A percentile compares a stretch with the other conserved stretches of the same genome.
Conservation (phyloP, 208 protist genomes). For the Trypanosoma melophagium region DNA sequence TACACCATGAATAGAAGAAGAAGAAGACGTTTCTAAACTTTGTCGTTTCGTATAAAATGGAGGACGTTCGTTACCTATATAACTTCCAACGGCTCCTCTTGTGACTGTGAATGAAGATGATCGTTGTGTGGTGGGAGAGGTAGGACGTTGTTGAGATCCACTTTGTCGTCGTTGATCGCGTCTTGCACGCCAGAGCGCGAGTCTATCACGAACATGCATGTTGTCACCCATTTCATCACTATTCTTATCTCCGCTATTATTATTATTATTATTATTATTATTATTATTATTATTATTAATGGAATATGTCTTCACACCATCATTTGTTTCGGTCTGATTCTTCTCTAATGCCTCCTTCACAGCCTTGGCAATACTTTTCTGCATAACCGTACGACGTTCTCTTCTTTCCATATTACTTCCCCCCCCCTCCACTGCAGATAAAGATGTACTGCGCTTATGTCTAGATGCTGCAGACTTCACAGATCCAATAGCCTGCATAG, state of each 20-base stretch:
- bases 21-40: too few species aligned
- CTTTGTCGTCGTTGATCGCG: conserved; percentile 28
- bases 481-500: conserved; percentile 22
- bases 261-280: not conserved
- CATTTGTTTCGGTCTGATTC: not conserved
- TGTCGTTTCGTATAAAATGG: not conserved
- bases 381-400: conserved; percentile 1
- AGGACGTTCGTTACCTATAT: not conserved
- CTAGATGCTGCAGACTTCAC: conserved; percentile 31
- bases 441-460: conserved; percentile 8
- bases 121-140: not conserved
- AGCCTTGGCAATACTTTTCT: conserved; percentile 1
- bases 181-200: conserved; percentile 52
- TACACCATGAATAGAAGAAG: too few species aligned
- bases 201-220: conserved; percentile 31
- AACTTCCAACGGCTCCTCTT: not conserved
- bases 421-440: not conserved
- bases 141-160: not conserved
- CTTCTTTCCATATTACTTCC: not conserved
- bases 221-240: not conserved
- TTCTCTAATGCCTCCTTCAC: not conserved
- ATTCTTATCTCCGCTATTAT: not conserved
- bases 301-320: not conserved
- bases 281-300: conserved; percentile 10
- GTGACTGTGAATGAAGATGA: not conserved